These are phyloP conservation scores for Theileria annulata DNA, from an alignment of 169 alveolate genomes.

Conservation along the genomic window DNA sequence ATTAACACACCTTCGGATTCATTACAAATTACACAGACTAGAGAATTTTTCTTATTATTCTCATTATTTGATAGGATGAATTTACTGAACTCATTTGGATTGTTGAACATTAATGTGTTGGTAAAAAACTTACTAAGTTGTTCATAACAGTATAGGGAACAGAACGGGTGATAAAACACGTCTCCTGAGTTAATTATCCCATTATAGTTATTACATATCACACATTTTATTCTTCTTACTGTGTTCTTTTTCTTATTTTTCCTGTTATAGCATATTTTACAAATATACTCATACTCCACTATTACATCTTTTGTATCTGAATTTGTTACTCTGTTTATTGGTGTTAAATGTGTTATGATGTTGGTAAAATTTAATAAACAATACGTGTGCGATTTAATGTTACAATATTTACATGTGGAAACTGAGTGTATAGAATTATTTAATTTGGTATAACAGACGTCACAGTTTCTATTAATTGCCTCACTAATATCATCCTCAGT, in stretches of 20 bases:
- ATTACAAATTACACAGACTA: conserved; percentile 34
- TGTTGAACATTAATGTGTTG: background rate
- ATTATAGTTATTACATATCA: conserved; percentile 14
- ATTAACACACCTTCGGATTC: conserved; percentile 13
- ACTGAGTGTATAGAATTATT: background rate
- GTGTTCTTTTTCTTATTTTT: background rate
- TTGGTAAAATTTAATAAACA: background rate
- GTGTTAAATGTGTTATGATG: background rate
- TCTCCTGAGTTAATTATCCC: conserved; percentile 31
- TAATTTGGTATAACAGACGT: background rate
- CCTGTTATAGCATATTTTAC: conserved; percentile 15
- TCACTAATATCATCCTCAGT: background rate
- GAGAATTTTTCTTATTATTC: background rate
- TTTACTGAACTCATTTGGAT: background rate
- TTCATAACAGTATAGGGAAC: conserved; percentile 18
- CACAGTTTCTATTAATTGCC: conserved; percentile 3
- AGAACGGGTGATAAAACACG: conserved; percentile 50
- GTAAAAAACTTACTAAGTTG: background rate
- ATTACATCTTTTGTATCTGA: background rate
- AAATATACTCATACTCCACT: background rate
- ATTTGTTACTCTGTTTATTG: background rate
- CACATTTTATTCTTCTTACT: background rate
- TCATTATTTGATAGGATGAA: conserved; percentile 2
- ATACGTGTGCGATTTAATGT: background rate
- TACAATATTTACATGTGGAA: conserved; percentile 17